Percentiles rank a stretch among this genome's conserved stretches.
Evolutionary conservation across 331 rosid species (phyloP).

Genomic region (Spiraea crenata): DNA sequence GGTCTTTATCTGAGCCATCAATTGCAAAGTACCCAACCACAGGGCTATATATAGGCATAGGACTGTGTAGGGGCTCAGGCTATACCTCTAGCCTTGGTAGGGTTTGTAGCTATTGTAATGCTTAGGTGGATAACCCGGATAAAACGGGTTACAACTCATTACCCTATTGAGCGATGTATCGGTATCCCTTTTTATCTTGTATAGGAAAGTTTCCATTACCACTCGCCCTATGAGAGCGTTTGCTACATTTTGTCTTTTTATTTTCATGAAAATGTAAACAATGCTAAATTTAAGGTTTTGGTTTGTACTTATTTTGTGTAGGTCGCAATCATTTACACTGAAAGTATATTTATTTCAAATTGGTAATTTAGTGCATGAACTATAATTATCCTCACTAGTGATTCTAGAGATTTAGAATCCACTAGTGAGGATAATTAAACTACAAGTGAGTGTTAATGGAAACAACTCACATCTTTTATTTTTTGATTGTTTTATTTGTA

Average conservation of each 20-base stretch:
- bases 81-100: background rate
- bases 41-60: slow-evolving; percentile 11
- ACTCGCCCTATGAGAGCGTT: slow-evolving; percentile 32
- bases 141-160: slow-evolving; percentile 54
- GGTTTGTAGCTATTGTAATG: background rate
- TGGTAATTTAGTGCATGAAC: too few relatives aligned
- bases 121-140: slow-evolving; percentile 43
- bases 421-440: too few relatives aligned
- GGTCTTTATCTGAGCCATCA: slow-evolving; percentile 41
- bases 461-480: too few relatives aligned
- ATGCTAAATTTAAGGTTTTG: too few relatives aligned
- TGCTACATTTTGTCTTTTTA: background rate
- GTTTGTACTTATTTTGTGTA: too few relatives aligned
- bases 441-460: too few relatives aligned
- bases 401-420: too few relatives aligned
- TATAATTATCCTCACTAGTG: too few relatives aligned
- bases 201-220: slow-evolving; percentile 18
- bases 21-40: slow-evolving; percentile 29
- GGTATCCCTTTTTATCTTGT: slow-evolving; percentile 23
- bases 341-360: too few relatives aligned
- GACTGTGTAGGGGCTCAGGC: background rate
- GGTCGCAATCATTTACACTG: too few relatives aligned
- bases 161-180: slow-evolving; percentile 29
- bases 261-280: background rate
- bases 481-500: too few relatives aligned